A percentile compares a stretch with the other conserved stretches of the same genome.
Conservation (phyloP, 371 early-diverging fungal genomes). For the Saksenaea oblongispora region DNA sequence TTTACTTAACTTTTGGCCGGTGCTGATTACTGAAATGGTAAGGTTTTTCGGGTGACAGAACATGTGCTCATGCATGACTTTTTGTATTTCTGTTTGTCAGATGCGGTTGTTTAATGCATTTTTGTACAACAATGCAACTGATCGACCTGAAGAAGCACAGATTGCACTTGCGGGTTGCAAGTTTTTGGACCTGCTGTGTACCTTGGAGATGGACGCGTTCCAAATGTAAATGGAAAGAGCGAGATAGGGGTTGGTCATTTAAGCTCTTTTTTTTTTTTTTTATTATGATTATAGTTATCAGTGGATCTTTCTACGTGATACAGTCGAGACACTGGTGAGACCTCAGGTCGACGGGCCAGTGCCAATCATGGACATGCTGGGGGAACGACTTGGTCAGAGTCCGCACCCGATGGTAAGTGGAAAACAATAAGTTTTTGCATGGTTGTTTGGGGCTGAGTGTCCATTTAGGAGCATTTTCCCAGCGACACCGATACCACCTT, state of each 20-base stretch:
- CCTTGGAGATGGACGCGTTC: constrained; percentile 80
- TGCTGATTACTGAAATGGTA: constrained; percentile 86
- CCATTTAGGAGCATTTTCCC: constrained; percentile 15
- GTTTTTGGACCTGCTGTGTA: constrained; percentile 81
- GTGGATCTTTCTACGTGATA: constrained; percentile 92
- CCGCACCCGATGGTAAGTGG: not conserved
- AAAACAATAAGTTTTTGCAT: not conserved
- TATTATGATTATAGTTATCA: constrained; percentile 63
- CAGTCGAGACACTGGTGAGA: constrained; percentile 61
- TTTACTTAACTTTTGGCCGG: constrained; percentile 89
- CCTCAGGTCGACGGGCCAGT: constrained; percentile 45
- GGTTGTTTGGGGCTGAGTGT: not conserved
- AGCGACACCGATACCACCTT: constrained; percentile 18
- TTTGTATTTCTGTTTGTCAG: constrained; percentile 20
- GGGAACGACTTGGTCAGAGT: constrained; percentile 25
- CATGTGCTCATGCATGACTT: constrained; percentile 6
- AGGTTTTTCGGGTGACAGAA: constrained; percentile 12
- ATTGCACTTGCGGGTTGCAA: constrained; percentile 85
- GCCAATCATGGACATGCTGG: constrained; percentile 60
- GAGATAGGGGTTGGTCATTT: not conserved
- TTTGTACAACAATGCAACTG: constrained; percentile 46
- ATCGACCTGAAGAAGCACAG: constrained; percentile 69
- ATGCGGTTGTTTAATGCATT: constrained; percentile 64
- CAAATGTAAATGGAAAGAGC: constrained; percentile 65
- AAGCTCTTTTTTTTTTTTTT: not conserved